Evolutionary conservation across 257 asterid genomes (phyloP).

Genomic region (Parsonsia alboflavescens): DNA sequence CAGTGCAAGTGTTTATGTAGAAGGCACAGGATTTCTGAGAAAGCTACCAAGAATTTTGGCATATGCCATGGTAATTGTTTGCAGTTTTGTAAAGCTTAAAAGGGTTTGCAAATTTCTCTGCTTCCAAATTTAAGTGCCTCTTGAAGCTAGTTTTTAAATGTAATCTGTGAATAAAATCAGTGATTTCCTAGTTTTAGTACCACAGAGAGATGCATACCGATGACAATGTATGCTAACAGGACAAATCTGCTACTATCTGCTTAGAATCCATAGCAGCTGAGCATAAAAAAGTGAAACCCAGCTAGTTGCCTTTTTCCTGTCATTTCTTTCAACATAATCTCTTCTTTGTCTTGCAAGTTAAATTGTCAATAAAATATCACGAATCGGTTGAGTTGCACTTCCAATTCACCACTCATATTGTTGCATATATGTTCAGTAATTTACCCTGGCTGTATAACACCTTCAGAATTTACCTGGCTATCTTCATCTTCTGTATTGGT

Average conservation of each 20-base stretch:
- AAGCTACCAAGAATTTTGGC: slow-evolving; percentile 54
- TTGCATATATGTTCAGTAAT: background rate
- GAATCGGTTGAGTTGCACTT: background rate
- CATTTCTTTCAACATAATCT: background rate
- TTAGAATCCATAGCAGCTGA: background rate
- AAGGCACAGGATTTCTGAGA: slow-evolving; percentile 45
- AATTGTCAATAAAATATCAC: background rate
- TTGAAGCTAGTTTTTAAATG: background rate
- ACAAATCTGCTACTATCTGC: background rate
- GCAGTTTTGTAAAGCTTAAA: background rate
- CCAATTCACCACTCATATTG: background rate
- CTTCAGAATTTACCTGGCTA: background rate
- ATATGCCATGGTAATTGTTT: slow-evolving; percentile 47
- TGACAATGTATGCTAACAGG: background rate
- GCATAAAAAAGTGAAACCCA: background rate
- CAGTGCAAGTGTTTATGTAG: slow-evolving; percentile 54
- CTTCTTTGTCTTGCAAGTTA: background rate
- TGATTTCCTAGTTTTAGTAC: background rate
- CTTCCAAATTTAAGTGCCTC: background rate
- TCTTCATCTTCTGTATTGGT: background rate
- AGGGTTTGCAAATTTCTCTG: background rate
- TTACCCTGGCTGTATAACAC: background rate
- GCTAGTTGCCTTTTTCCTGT: too few relatives aligned
- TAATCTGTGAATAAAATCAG: background rate
- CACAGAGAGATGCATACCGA: background rate